These are phyloP conservation scores for Hanseniaspora lindneri DNA, from an alignment of 805 yeast genomes.

Conservation along the genomic window DNA sequence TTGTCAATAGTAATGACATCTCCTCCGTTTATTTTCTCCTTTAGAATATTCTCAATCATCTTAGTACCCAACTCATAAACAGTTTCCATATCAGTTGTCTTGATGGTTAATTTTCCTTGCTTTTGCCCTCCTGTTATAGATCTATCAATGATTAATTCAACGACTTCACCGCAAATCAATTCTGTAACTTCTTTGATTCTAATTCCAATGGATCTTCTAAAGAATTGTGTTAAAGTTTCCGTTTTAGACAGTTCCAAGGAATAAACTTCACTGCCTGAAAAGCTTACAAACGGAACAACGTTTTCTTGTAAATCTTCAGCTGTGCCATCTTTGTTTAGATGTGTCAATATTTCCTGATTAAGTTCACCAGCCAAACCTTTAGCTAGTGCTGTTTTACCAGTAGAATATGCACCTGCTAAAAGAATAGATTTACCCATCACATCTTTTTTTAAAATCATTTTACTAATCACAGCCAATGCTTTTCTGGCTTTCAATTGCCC, in stretches of 20 bases:
- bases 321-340: constrained; percentile 23
- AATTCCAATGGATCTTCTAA: constrained; percentile 89
- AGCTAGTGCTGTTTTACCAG: constrained; percentile 97
- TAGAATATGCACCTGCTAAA: constrained; percentile 96
- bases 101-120: constrained; percentile 94
- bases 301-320: constrained; percentile 10
- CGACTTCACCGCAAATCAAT: constrained; percentile 96
- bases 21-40: constrained; percentile 93
- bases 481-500: constrained; percentile 91
- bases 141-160: constrained; percentile 88
- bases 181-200: constrained; percentile 95
- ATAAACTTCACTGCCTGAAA: constrained; percentile 88
- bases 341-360: constrained; percentile 35
- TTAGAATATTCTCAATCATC: constrained; percentile 87
- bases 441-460: constrained; percentile 84
- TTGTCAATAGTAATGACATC: constrained; percentile 93
- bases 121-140: constrained; percentile 95
- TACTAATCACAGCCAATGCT: constrained; percentile 89
- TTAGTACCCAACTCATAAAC: constrained; percentile 88
- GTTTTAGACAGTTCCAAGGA: constrained; percentile 89
- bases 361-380: constrained; percentile 75
- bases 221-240: constrained; percentile 91
- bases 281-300: constrained; percentile 80
- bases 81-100: constrained; percentile 97
- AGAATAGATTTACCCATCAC: constrained; percentile 95